Evolutionary conservation across 305 asterid genomes (phyloP), one percentile per base, ranked within the genome.

Genomic region (Salvia sclarea): DNA sequence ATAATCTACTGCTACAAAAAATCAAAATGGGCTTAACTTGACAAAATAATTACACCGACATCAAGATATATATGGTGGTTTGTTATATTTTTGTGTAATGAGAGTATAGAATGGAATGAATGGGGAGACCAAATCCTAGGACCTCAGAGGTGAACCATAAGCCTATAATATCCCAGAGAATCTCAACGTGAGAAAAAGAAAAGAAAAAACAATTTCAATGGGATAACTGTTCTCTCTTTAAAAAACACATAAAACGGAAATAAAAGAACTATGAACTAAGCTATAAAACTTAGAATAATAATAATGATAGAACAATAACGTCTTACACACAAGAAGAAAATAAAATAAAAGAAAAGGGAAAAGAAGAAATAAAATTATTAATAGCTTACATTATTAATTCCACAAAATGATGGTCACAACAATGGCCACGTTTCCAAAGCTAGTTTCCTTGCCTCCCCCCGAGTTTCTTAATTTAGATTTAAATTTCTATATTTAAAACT

Each of bases 401-500:
- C 24, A n/a, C 12, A 38, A 69, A 38, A 54, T 25, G 6, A 28
- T 75, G 72, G 73, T 40, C 3, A 58, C 2, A 49, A 33, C 3
- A 4, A 4, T 17, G 35, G 73, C 80, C 70, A 71, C 76, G 76
- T 64, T 24, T 54, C 31, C n/a, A 18, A 4, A n/a, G n/a, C n/a
- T n/a, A n/a, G n/a, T n/a, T n/a, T n/a, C n/a, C n/a, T n/a, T n/a
- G n/a, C n/a, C n/a, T n/a, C n/a, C n/a, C n/a, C n/a, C n/a, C n/a
- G n/a, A n/a, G n/a, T 28, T 28, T 28, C 33, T 28, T 25, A 25
- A 25, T 25, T 25, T 25, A 35, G 9, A 35, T 30, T 4, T 25
- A 25, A 25, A 25, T 25, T 40, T n/a, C 44, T 18, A 8, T 30
- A 11, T 16, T 43, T 13, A n/a, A 47, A 47, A 17, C 3, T 47